Percentiles rank a stretch among this genome's conserved stretches.
Evolutionary conservation across 129 eudicot genomes (phyloP).

Genomic region (Sambucus nigra): DNA sequence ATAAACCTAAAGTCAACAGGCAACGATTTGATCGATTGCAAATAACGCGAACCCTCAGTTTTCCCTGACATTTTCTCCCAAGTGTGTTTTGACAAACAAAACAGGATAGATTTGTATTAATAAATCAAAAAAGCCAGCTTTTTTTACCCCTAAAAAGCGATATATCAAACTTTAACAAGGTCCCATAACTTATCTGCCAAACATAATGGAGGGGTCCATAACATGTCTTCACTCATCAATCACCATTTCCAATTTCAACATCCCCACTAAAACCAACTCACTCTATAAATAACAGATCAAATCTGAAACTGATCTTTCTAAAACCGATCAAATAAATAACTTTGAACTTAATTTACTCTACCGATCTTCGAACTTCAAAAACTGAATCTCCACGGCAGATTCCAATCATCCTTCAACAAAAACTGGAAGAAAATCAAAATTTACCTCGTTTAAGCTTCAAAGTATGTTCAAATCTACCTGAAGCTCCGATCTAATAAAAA

Average conservation of each 20-base stretch:
- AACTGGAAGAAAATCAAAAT: slow-evolving; percentile 1
- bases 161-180: slow-evolving; percentile 44
- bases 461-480: not conserved
- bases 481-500: slow-evolving; percentile 1
- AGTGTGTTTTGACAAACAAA: slow-evolving; percentile 10
- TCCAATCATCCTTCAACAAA: slow-evolving; percentile 4
- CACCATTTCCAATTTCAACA: slow-evolving; percentile 32
- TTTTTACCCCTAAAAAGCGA: slow-evolving; percentile 32
- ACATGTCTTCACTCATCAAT: slow-evolving; percentile 23
- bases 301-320: not conserved
- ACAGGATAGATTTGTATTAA: slow-evolving; percentile 17
- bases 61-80: slow-evolving; percentile 39
- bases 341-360: not conserved
- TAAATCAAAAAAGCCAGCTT: slow-evolving; percentile 31
- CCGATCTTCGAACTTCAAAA: slow-evolving; percentile 8
- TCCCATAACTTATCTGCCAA: slow-evolving; percentile 50
- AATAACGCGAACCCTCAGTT: slow-evolving; percentile 22
- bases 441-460: slow-evolving; percentile 30
- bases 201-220: slow-evolving; percentile 69
- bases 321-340: not conserved
- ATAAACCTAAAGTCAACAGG: slow-evolving; percentile 55
- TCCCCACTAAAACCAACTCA: slow-evolving; percentile 15
- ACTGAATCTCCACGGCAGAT: not conserved
- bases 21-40: slow-evolving; percentile 62
- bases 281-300: no score